Evolutionary conservation across 1,284 basidiomycete species (phyloP).

Genomic region (Heliocybe sulcata): DNA sequence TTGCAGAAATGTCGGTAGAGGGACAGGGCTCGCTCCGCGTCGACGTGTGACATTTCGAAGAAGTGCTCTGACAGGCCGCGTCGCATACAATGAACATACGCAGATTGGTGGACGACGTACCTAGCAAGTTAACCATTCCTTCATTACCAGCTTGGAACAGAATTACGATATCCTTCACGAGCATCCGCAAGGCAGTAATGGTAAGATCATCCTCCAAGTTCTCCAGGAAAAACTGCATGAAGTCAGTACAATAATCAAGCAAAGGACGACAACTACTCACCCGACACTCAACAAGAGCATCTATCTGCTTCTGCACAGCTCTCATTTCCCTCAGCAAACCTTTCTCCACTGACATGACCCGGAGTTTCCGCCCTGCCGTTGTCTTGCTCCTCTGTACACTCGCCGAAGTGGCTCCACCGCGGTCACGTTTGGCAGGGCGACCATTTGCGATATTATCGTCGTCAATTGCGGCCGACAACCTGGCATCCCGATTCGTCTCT

Average conservation of each 20-base stretch:
- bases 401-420: constrained; percentile 17
- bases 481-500: constrained; percentile 80
- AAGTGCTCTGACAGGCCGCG: constrained; percentile 75
- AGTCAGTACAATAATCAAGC: neutral
- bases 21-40: constrained; percentile 80
- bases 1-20: constrained; percentile 95
- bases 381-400: constrained; percentile 63
- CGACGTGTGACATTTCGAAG: constrained; percentile 95
- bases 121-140: constrained; percentile 94
- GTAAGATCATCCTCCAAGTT: constrained; percentile 90
- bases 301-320: constrained; percentile 86
- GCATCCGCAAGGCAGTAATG: constrained; percentile 85
- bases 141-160: constrained; percentile 97
- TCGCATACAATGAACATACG: neutral
- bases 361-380: constrained; percentile 74
- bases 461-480: constrained; percentile 55
- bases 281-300: constrained; percentile 80
- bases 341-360: constrained; percentile 93
- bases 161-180: constrained; percentile 95
- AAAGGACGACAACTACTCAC: constrained; percentile 30
- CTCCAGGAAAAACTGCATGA: constrained; percentile 82
- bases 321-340: constrained; percentile 91
- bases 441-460: constrained; percentile 31
- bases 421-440: constrained; percentile 14
- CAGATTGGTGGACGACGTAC: constrained; percentile 30